Percentiles rank a stretch among this genome's conserved stretches.
Evolutionary conservation across 2,329 filamentous ascomycete species (phyloP).

Genomic region (Pseudofabraea citricarpa): DNA sequence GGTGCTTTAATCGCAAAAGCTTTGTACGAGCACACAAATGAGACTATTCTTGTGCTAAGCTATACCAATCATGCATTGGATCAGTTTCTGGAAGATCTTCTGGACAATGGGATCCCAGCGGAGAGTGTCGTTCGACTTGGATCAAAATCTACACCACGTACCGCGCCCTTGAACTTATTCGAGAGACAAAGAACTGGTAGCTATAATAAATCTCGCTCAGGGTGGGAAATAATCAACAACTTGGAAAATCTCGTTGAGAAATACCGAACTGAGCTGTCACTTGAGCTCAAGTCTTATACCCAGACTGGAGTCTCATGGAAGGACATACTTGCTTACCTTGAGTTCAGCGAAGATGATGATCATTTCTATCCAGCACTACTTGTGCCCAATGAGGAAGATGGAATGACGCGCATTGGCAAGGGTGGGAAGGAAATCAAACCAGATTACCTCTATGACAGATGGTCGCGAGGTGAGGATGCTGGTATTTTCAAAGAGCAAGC

Average conservation of each 20-base stretch:
- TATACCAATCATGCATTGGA: slow-evolving; percentile 67
- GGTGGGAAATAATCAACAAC: slow-evolving; percentile 22
- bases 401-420: slow-evolving; percentile 41
- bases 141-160: slow-evolving; percentile 47
- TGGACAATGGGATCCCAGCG: slow-evolving; percentile 49
- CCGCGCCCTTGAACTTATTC: slow-evolving; percentile 41
- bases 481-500: slow-evolving; percentile 36
- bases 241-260: slow-evolving; percentile 20
- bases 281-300: slow-evolving; percentile 1
- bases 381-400: slow-evolving; percentile 40
- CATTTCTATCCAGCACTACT: slow-evolving; percentile 53
- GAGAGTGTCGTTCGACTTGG: slow-evolving; percentile 57
- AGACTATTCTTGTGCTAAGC: slow-evolving; percentile 57
- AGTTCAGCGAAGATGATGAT: slow-evolving; percentile 46
- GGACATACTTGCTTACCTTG: slow-evolving; percentile 37
- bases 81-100: slow-evolving; percentile 60
- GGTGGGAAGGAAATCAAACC: slow-evolving; percentile 37
- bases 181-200: slow-evolving; percentile 30
- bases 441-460: slow-evolving; percentile 49
- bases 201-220: slow-evolving; percentile 13
- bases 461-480: slow-evolving; percentile 41
- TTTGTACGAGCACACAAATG: slow-evolving; percentile 42
- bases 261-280: slow-evolving; percentile 14
- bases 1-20: slow-evolving; percentile 58
- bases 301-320: slow-evolving; percentile 9